Evolutionary conservation across 495 filamentous ascomycete species (phyloP).

Genomic region (Tuber calosporum): DNA sequence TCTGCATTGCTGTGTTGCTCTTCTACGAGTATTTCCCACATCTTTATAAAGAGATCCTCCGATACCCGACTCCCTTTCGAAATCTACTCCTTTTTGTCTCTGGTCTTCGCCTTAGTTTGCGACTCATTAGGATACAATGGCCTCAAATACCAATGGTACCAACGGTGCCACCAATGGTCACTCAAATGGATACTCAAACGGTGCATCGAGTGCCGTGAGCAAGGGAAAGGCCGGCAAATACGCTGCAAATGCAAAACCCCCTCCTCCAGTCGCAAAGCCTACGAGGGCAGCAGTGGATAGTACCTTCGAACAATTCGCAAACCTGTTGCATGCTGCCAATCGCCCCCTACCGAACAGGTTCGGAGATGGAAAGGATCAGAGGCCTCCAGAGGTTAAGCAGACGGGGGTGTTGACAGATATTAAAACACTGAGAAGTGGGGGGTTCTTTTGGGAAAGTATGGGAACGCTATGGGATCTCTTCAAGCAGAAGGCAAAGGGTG

Average conservation of each 20-base stretch:
- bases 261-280: constrained; percentile 26
- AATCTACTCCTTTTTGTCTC: not conserved
- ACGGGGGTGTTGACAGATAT: constrained; percentile 59
- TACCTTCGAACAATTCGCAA: constrained; percentile 33
- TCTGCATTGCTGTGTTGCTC: not conserved
- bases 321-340: constrained; percentile 55
- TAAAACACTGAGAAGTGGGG: constrained; percentile 49
- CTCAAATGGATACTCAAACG: not conserved
- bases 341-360: constrained; percentile 61
- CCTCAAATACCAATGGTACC: not conserved
- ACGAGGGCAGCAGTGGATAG: constrained; percentile 35
- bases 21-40: too few relatives aligned
- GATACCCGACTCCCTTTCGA: not conserved
- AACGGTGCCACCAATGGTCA: not conserved
- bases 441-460: constrained; percentile 49
- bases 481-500: constrained; percentile 51
- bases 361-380: constrained; percentile 54
- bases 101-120: not conserved
- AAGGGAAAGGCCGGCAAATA: not conserved
- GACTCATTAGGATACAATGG: not conserved
- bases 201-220: not conserved
- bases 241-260: constrained; percentile 9
- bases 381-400: constrained; percentile 46
- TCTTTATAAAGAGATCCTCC: not conserved
- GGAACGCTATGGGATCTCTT: constrained; percentile 52